A percentile compares a stretch with the other conserved stretches of the same genome.
Evolutionary conservation across 23 red algal species (phyloP).

Genomic region (Chondrus crispus): DNA sequence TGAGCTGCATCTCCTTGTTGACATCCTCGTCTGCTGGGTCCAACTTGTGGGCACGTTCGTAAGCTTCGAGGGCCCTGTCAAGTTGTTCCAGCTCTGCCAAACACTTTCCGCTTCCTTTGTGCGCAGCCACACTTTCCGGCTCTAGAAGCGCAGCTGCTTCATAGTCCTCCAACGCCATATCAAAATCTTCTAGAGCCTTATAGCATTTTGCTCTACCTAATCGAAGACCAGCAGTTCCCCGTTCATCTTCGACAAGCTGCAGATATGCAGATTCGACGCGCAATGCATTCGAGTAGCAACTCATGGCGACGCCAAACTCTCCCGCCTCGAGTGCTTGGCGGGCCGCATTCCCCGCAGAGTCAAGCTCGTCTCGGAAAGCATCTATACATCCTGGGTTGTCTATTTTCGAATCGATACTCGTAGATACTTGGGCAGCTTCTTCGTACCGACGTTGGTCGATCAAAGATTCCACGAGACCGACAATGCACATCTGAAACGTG

Average conservation of each 20-base stretch:
- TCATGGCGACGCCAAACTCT: slow-evolving; percentile 55
- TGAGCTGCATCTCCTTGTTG: slow-evolving; percentile 20
- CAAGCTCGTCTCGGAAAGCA: slow-evolving; percentile 57
- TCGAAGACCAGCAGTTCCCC: slow-evolving; percentile 16
- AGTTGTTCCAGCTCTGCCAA: slow-evolving; percentile 49
- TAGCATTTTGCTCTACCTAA: slow-evolving; percentile 62
- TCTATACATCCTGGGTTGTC: slow-evolving; percentile 47
- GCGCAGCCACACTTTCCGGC: slow-evolving; percentile 59
- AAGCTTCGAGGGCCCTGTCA: slow-evolving; percentile 47
- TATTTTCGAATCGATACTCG: slow-evolving; percentile 19
- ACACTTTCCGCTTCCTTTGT: slow-evolving; percentile 64
- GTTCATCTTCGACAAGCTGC: slow-evolving; percentile 15
- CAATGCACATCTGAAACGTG: slow-evolving; percentile 59
- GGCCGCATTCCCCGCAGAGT: slow-evolving; percentile 45
- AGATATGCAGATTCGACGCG: slow-evolving; percentile 50
- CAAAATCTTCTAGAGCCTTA: slow-evolving; percentile 58
- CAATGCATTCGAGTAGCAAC: slow-evolving; percentile 57
- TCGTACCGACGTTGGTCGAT: slow-evolving; percentile 76
- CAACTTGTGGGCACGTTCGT: slow-evolving; percentile 34
- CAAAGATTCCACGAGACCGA: slow-evolving; percentile 59
- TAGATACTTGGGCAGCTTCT: slow-evolving; percentile 41
- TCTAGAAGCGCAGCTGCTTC: slow-evolving; percentile 33
- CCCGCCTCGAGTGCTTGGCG: slow-evolving; percentile 22
- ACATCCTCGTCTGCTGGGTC: slow-evolving; percentile 62
- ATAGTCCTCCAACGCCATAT: slow-evolving; percentile 68